Conservation (phyloP, 257 asterid genomes). For the Plantago elongata region DNA sequence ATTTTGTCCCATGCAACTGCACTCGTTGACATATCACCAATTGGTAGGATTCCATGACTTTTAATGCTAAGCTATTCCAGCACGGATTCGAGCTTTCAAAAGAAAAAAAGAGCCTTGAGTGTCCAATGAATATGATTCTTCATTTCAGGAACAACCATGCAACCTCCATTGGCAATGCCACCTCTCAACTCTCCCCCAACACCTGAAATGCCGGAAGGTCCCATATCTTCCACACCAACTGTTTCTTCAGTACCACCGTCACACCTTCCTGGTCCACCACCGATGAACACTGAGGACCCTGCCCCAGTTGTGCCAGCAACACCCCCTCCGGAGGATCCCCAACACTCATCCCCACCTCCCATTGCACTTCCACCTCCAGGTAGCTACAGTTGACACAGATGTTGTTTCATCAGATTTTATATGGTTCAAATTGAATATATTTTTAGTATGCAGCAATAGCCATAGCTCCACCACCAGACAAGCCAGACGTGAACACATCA, state of each 20-base stretch:
- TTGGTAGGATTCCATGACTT: conserved; percentile 29
- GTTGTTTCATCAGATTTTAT: conserved; percentile 9
- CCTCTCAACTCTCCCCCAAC: conserved; percentile 34
- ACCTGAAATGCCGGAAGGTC: conserved; percentile 33
- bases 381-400: conserved; percentile 25
- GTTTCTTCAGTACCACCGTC: conserved; percentile 36
- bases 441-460: conserved; percentile 43
- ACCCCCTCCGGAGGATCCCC: conserved; percentile 29
- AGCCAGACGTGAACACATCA: conserved; percentile 27
- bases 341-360: conserved; percentile 30
- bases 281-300: conserved; percentile 16
- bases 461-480: conserved; percentile 33
- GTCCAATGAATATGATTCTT: conserved; percentile 17
- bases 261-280: conserved; percentile 34
- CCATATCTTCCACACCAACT: conserved; percentile 31
- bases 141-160: conserved; percentile 37
- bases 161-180: conserved; percentile 35
- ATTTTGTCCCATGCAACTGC: conserved; percentile 22
- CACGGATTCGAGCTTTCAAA: too few species aligned
- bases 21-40: conserved; percentile 28
- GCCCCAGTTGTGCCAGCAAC: conserved; percentile 42
- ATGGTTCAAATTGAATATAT: conserved; percentile 29
- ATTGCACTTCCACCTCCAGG: conserved; percentile 51
- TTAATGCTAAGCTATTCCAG: not conserved
- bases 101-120: not conserved